Evolutionary conservation across 192 early-diverging fungal genomes (phyloP).

Genomic region (Podila clonocystis): DNA sequence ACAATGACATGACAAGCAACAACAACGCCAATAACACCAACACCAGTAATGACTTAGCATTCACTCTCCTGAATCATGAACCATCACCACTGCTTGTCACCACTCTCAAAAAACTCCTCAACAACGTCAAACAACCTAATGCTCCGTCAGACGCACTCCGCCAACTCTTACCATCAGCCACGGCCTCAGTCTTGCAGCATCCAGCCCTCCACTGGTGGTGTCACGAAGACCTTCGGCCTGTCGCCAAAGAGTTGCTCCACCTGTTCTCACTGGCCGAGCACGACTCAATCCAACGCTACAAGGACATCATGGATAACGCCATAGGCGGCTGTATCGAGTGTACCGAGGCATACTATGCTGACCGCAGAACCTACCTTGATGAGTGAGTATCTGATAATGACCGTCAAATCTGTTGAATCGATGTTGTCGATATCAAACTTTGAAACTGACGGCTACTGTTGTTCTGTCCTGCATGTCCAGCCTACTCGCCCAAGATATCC

Average conservation of each 20-base stretch:
- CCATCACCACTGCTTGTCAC: slow-evolving; percentile 16
- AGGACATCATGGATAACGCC: slow-evolving; percentile 15
- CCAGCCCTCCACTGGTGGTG: slow-evolving; percentile 45
- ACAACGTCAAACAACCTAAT: not conserved
- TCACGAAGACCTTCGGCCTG: slow-evolving; percentile 18
- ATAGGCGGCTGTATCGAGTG: slow-evolving; percentile 25
- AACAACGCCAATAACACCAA: not conserved
- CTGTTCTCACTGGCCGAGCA: slow-evolving; percentile 28
- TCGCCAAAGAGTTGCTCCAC: slow-evolving; percentile 21
- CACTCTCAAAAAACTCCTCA: slow-evolving; percentile 5
- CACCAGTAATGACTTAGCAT: not conserved
- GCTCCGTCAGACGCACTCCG: slow-evolving; percentile 15
- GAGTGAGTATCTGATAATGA: not conserved
- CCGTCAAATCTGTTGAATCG: too few species aligned
- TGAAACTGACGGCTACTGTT: not conserved
- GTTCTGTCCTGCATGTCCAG: not conserved
- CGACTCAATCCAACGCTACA: slow-evolving; percentile 4
- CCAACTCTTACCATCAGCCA: slow-evolving; percentile 13
- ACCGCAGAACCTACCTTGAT: slow-evolving; percentile 19
- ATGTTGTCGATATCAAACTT: not conserved
- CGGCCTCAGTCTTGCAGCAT: slow-evolving; percentile 14
- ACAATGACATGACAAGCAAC: not conserved
- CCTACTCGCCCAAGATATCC: slow-evolving; percentile 5
- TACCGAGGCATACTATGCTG: slow-evolving; percentile 25
- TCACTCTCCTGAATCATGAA: not conserved